Percentiles rank a stretch among this genome's conserved stretches.
Evolutionary conservation across 352 stramenopile genomes (phyloP).

Genomic region (Pythium guiyangense): DNA sequence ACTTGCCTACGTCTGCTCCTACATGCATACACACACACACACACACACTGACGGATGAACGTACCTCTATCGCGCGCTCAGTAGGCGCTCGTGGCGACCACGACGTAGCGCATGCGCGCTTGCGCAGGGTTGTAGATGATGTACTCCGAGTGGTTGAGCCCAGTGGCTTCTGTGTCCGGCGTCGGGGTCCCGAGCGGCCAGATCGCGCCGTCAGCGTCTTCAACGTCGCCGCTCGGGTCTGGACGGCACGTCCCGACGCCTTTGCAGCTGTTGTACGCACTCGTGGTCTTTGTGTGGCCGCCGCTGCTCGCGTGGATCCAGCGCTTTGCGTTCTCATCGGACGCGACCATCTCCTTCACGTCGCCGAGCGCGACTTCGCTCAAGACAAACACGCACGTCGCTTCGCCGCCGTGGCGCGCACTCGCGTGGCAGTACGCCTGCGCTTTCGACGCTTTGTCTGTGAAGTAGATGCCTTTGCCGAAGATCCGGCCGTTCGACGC

Average conservation of each 20-base stretch:
- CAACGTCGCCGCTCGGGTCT: conserved; percentile 43
- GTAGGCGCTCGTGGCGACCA: conserved; percentile 44
- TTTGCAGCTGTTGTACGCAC: conserved; percentile 57
- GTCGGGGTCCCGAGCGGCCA: conserved; percentile 65
- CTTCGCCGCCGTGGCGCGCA: conserved; percentile 30
- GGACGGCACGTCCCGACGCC: conserved; percentile 57
- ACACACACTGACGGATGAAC: too few relatives aligned
- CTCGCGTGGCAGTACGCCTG: conserved; percentile 60
- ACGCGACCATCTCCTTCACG: conserved; percentile 54
- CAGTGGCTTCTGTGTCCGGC: conserved; percentile 45
- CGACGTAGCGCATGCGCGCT: conserved; percentile 79
- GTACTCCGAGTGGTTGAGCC: conserved; percentile 76
- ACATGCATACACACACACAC: too few relatives aligned
- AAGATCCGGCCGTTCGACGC: conserved; percentile 73
- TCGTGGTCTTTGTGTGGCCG: conserved; percentile 26
- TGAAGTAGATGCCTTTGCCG: conserved; percentile 86
- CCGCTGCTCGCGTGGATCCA: conserved; percentile 40
- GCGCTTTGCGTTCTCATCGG: conserved; percentile 42
- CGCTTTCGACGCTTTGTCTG: conserved; percentile 78
- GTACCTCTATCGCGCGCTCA: conserved; percentile 7
- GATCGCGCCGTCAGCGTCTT: conserved; percentile 46
- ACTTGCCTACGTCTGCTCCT: too few relatives aligned
- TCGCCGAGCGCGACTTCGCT: conserved; percentile 68
- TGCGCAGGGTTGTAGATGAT: conserved; percentile 83
- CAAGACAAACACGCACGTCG: conserved; percentile 48